phyloP scores from a whole-genome alignment of 805 yeast species.

The Helenozyma baotianmanensis region DNA sequence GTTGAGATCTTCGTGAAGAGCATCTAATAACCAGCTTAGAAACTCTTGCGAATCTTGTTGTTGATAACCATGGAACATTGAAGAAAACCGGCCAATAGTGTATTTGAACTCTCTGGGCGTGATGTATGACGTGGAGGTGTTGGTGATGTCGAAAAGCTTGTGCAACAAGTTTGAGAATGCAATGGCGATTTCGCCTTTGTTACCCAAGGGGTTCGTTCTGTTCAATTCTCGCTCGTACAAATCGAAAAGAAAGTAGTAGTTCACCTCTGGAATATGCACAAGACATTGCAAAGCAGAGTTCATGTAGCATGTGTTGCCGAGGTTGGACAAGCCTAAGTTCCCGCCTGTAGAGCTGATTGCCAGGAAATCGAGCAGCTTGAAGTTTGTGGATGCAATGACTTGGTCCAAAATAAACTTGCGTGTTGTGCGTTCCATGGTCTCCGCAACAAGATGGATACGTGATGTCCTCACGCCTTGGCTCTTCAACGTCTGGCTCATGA shows the following conservation, averaged over 20 bases:
- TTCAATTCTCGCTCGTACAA: conserved; percentile 66
- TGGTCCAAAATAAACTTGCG: conserved; percentile 22
- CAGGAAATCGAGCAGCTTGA: conserved; percentile 9
- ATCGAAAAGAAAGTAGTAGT: conserved; percentile 65
- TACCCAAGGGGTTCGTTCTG: conserved; percentile 76
- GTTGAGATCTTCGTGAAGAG: conserved; percentile 88
- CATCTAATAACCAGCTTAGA: conserved; percentile 80
- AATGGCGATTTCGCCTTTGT: conserved; percentile 73
- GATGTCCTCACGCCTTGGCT: conserved; percentile 25
- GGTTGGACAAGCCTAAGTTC: conserved; percentile 56
- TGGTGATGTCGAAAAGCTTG: conserved; percentile 43
- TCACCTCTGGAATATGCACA: conserved; percentile 78
- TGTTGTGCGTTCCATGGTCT: conserved; percentile 17
- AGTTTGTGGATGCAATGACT: conserved; percentile 1
- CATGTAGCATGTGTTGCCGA: conserved; percentile 94
- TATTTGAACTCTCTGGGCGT: conserved; percentile 77
- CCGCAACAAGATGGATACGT: conserved; percentile 27
- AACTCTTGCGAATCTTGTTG: conserved; percentile 96
- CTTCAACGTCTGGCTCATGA: conserved; percentile 21
- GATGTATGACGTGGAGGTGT: conserved; percentile 11
- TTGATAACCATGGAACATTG: conserved; percentile 71
- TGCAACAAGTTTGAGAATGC: conserved; percentile 70
- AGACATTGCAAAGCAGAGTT: conserved; percentile 90
- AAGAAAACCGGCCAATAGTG: conserved; percentile 73
- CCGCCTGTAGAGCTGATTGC: conserved; percentile 29